phyloP scores from a whole-genome alignment of 805 yeast genomes.

The Limtongia smithiae region DNA sequence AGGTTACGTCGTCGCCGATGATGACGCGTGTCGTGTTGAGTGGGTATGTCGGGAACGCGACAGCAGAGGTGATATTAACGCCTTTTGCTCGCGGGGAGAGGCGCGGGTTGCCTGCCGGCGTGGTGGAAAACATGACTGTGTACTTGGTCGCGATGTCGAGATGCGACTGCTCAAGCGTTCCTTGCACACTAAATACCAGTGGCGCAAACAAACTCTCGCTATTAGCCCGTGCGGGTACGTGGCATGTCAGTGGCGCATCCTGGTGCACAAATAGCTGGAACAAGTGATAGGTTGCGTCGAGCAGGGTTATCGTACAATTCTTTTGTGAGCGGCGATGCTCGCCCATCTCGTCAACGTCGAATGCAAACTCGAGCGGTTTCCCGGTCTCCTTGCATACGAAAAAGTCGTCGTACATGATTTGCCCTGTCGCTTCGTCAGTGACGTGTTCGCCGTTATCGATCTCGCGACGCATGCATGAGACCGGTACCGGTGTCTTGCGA shows the following conservation, averaged over 20 bases:
- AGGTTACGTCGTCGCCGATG: slow-evolving; percentile 60
- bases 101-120: slow-evolving; percentile 35
- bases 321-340: no score
- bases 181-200: slow-evolving; percentile 59
- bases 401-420: slow-evolving; percentile 55
- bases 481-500: slow-evolving; percentile 14
- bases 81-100: no score
- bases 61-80: slow-evolving; percentile 34
- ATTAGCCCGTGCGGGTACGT: slow-evolving; percentile 52
- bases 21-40: slow-evolving; percentile 46
- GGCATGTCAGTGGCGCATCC: slow-evolving; percentile 71
- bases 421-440: slow-evolving; percentile 52
- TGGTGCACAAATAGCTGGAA: slow-evolving; percentile 75
- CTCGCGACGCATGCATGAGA: slow-evolving; percentile 60
- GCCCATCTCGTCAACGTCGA: slow-evolving; percentile 45
- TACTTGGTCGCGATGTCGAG: slow-evolving; percentile 59
- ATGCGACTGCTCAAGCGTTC: slow-evolving; percentile 63
- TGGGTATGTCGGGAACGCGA: slow-evolving; percentile 22
- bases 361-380: slow-evolving; percentile 53
- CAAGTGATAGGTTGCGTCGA: slow-evolving; percentile 65
- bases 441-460: slow-evolving; percentile 76
- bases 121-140: slow-evolving; percentile 49
- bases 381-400: slow-evolving; percentile 66
- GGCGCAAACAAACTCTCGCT: slow-evolving; percentile 43
- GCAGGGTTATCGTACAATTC: slow-evolving; percentile 58